Evolutionary conservation across 257 asterid genomes (phyloP).

Genomic region (Striga asiatica): DNA sequence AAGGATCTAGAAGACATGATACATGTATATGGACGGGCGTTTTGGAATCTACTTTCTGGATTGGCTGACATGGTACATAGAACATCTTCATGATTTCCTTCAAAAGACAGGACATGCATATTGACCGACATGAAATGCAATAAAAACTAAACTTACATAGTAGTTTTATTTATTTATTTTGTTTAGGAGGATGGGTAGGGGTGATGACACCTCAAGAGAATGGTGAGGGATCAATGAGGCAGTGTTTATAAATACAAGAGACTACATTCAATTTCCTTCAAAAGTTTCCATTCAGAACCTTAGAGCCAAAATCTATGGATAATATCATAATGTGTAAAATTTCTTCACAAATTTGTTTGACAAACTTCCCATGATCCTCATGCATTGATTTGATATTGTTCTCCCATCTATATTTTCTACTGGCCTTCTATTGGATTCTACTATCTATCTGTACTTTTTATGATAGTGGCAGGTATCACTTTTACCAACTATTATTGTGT

Average conservation of each 20-base stretch:
- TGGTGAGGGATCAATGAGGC: not conserved
- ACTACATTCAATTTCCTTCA: not conserved
- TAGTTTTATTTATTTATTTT: not conserved
- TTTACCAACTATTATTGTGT: not conserved
- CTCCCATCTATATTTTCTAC: not conserved
- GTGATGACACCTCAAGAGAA: not conserved
- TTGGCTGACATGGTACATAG: not conserved
- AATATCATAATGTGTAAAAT: not conserved
- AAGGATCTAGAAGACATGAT: no score
- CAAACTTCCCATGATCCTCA: not conserved
- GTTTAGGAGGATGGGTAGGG: not conserved
- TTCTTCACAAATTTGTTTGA: not conserved
- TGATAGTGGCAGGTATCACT: not conserved
- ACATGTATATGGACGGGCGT: no score
- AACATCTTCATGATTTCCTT: not conserved
- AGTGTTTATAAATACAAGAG: no score
- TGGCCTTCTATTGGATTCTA: not conserved
- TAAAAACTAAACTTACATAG: not conserved
- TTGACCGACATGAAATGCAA: not conserved
- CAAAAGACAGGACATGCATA: not conserved
- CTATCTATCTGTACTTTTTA: no score
- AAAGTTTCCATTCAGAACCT: not conserved
- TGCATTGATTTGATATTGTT: not conserved
- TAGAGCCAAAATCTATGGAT: not conserved
- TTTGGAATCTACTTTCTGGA: not conserved